A percentile compares a stretch with the other conserved stretches of the same genome.
Evolutionary conservation across 306 rosid genomes (phyloP).

Genomic region (Hippophae gyantsensis): DNA sequence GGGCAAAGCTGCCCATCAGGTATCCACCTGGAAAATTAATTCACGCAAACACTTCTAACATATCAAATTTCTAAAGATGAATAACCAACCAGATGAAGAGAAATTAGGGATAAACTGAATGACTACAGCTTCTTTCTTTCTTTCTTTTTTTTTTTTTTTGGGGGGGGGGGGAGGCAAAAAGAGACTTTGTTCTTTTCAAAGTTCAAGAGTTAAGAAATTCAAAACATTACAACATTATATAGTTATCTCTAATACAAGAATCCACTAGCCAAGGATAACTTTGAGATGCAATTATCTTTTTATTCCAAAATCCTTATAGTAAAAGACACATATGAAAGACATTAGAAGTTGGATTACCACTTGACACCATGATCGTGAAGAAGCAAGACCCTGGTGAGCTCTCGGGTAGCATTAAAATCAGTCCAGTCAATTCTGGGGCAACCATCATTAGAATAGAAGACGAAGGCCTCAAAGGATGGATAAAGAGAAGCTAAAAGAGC

Average conservation of each 20-base stretch:
- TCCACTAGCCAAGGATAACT: no score
- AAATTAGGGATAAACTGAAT: not conserved
- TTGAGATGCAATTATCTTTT: no score
- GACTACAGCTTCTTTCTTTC: no score
- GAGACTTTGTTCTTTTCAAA: not conserved
- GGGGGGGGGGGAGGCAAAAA: no score
- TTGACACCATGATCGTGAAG: constrained; percentile 39
- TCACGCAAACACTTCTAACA: constrained; percentile 4
- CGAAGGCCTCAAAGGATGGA: constrained; percentile 55
- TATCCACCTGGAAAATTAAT: constrained; percentile 62
- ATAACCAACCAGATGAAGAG: not conserved
- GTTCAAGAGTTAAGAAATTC: not conserved
- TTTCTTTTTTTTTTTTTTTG: no score
- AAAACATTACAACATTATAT: not conserved
- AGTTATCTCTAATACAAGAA: no score
- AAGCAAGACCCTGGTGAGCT: constrained; percentile 51
- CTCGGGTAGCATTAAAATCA: constrained; percentile 77
- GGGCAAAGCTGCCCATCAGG: constrained; percentile 95
- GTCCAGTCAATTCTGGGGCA: constrained; percentile 65
- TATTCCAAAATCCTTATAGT: not conserved
- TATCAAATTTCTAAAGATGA: constrained; percentile 1
- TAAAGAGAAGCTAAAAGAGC: constrained; percentile 63
- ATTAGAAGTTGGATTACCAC: constrained; percentile 18
- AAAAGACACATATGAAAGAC: not conserved
- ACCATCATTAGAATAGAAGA: constrained; percentile 19